phyloP scores from a whole-genome alignment of 768 basidiomycete species.

The Glaciozyma antarctica region DNA sequence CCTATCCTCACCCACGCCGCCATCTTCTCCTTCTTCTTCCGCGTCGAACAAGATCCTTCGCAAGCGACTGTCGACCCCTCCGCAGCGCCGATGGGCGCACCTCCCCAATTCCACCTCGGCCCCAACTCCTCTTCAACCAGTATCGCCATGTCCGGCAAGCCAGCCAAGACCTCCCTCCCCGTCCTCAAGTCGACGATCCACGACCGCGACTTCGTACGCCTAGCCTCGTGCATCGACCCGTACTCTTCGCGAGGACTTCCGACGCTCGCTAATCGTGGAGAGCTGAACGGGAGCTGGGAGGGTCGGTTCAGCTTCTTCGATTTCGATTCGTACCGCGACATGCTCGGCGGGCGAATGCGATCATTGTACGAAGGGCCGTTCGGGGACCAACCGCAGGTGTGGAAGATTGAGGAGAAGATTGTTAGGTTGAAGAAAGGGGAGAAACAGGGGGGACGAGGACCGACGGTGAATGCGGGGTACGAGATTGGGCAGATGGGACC shows the following conservation, averaged over 20 bases:
- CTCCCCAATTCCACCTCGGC: conserved; percentile 6
- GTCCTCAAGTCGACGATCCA: conserved; percentile 33
- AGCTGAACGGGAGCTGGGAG: conserved; percentile 35
- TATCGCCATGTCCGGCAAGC: conserved; percentile 1
- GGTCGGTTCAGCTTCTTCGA: conserved; percentile 52
- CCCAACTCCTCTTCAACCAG: neutral
- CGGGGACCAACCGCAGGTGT: conserved; percentile 78
- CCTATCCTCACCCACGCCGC: conserved; percentile 41
- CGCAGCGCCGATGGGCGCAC: conserved; percentile 2
- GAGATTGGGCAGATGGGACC: neutral
- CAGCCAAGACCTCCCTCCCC: conserved; percentile 26
- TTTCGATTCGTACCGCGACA: conserved; percentile 58
- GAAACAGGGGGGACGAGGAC: conserved; percentile 34
- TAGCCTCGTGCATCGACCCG: conserved; percentile 39
- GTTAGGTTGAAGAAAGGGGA: conserved; percentile 17
- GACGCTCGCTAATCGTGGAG: conserved; percentile 19
- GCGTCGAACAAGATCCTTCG: conserved; percentile 30
- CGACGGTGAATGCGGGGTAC: conserved; percentile 36
- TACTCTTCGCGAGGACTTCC: conserved; percentile 35
- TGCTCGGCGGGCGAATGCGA: conserved; percentile 41
- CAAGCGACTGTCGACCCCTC: neutral
- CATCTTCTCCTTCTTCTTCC: conserved; percentile 41
- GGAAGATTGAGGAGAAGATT: conserved; percentile 51
- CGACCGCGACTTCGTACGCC: conserved; percentile 39
- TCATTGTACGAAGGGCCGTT: conserved; percentile 63